phyloP scores from a whole-genome alignment of 2,329 filamentous ascomycete genomes.

The Claviceps arundinis region DNA sequence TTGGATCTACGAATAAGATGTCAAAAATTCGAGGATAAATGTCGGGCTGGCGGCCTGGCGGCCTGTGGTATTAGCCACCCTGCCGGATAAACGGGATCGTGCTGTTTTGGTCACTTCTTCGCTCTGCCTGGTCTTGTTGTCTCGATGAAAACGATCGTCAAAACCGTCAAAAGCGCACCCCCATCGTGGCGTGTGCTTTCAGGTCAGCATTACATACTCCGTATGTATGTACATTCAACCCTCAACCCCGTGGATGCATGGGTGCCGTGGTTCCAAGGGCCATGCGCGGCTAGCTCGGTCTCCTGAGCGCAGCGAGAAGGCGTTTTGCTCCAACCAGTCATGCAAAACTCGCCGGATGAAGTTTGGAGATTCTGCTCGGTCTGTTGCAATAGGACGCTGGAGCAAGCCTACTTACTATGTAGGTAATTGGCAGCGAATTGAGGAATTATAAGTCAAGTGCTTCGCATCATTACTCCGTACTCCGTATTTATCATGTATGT shows the following conservation, averaged over 20 bases:
- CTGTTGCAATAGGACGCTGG: background rate
- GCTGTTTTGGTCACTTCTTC: background rate
- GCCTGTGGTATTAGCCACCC: background rate
- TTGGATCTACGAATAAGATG: background rate
- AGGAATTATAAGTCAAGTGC: background rate
- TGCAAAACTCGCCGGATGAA: background rate
- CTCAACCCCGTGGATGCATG: background rate
- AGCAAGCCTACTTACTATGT: too few species aligned
- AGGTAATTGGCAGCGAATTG: background rate
- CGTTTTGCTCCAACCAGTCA: background rate
- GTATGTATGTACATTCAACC: too few species aligned
- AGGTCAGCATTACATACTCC: background rate
- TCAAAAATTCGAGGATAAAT: background rate
- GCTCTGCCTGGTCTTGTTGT: background rate
- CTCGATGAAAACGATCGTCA: background rate
- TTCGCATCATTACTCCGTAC: background rate
- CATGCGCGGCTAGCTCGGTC: background rate
- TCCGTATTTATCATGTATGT: too few species aligned
- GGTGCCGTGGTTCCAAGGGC: background rate
- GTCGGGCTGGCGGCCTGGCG: background rate
- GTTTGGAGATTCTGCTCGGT: background rate
- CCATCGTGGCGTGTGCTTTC: background rate
- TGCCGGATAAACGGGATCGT: slow-evolving; percentile 1
- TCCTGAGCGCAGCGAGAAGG: background rate
- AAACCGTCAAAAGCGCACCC: background rate